phyloP scores from a whole-genome alignment of 2,329 filamentous ascomycete genomes.

The Fusarium tanahbumbuense region DNA sequence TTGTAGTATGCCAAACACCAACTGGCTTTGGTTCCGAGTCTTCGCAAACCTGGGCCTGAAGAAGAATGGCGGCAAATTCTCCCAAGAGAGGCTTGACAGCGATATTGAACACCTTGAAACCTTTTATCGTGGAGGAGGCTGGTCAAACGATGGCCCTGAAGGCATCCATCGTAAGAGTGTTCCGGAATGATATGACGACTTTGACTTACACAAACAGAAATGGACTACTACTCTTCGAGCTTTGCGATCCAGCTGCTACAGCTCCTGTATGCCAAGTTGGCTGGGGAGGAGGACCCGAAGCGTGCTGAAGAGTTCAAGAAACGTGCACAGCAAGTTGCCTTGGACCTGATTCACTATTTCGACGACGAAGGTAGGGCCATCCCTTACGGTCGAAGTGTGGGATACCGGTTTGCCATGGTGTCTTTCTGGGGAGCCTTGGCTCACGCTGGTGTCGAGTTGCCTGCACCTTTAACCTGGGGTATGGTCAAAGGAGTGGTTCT shows the following conservation, averaged over 20 bases:
- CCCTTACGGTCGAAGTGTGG: constrained; percentile 81
- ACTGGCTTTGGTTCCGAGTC: constrained; percentile 85
- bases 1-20: constrained; percentile 74
- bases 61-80: constrained; percentile 78
- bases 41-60: constrained; percentile 84
- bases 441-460: constrained; percentile 79
- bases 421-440: constrained; percentile 84
- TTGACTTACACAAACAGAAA: constrained; percentile 60
- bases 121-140: constrained; percentile 84
- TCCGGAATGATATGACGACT: not conserved
- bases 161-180: constrained; percentile 71
- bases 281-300: constrained; percentile 72
- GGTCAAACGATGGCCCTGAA: constrained; percentile 84
- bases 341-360: constrained; percentile 81
- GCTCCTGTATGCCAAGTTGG: constrained; percentile 79
- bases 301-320: constrained; percentile 76
- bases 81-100: constrained; percentile 74
- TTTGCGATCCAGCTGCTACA: constrained; percentile 87
- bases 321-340: constrained; percentile 72
- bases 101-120: constrained; percentile 84
- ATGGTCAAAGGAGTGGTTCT: constrained; percentile 81
- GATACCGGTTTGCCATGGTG: constrained; percentile 88
- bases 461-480: constrained; percentile 79
- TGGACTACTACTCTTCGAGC: constrained; percentile 87
- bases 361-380: constrained; percentile 77